Conservation (phyloP, 768 basidiomycete genomes). For the Psilocybe subaeruginosa region DNA sequence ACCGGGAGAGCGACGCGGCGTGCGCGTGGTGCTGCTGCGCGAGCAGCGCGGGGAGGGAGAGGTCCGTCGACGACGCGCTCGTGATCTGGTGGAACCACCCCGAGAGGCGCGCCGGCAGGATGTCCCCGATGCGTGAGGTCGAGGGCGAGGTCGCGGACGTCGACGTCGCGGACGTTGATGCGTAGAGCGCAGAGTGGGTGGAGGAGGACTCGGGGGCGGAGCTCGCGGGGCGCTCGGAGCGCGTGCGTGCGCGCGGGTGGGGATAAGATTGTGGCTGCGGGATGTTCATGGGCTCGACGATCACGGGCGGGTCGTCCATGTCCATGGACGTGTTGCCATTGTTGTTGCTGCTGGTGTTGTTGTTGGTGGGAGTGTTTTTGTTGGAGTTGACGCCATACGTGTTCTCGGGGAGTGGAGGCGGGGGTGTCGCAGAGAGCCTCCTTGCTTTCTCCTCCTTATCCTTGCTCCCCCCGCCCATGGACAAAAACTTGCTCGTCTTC, state of each 20-base stretch:
- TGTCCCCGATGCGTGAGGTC: slow-evolving; percentile 54
- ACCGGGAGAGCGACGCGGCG: slow-evolving; percentile 12
- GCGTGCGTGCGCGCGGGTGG: slow-evolving; percentile 34
- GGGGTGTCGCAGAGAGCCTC: slow-evolving; percentile 4
- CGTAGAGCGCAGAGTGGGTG: slow-evolving; percentile 36
- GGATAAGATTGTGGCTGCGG: slow-evolving; percentile 38
- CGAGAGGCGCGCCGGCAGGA: slow-evolving; percentile 70
- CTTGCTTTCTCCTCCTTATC: slow-evolving; percentile 31
- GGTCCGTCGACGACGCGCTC: slow-evolving; percentile 70
- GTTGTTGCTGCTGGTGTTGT: too few species aligned
- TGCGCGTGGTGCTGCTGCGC: slow-evolving; percentile 32
- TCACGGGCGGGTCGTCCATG: slow-evolving; percentile 61
- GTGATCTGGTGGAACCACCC: slow-evolving; percentile 86
- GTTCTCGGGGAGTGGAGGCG: neutral
- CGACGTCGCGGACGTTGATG: slow-evolving; percentile 44
- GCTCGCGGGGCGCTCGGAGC: slow-evolving; percentile 58
- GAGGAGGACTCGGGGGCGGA: slow-evolving; percentile 14
- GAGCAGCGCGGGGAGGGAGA: slow-evolving; percentile 66
- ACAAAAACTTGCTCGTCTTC: slow-evolving; percentile 39
- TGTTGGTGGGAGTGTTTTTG: neutral
- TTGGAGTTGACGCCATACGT: too few species aligned
- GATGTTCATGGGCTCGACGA: slow-evolving; percentile 62
- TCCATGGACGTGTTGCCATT: slow-evolving; percentile 16
- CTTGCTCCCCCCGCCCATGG: slow-evolving; percentile 31
- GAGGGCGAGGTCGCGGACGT: too few species aligned